phyloP scores from a whole-genome alignment of 371 early-diverging fungal species.

The Mortierella sp. region DNA sequence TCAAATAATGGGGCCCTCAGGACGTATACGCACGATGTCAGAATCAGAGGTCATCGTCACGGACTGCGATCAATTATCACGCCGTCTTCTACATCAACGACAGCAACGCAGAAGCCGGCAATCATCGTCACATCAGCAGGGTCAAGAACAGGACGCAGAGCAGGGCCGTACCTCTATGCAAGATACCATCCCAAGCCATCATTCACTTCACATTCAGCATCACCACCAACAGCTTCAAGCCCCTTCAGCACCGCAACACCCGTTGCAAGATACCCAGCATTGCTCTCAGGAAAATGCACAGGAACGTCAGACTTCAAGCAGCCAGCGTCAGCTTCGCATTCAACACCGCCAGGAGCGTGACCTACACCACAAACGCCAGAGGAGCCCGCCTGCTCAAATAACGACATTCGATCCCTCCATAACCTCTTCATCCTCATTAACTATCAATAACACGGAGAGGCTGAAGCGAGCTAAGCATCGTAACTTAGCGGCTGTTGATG shows the following conservation, averaged over 20 bases:
- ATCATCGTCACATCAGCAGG: constrained; percentile 17
- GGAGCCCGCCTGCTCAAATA: constrained; percentile 32
- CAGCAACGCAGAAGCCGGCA: constrained; percentile 9
- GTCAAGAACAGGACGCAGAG: constrained; percentile 5
- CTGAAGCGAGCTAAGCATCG: constrained; percentile 35
- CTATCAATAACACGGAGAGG: constrained; percentile 22
- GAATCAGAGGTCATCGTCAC: constrained; percentile 36
- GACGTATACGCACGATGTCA: constrained; percentile 38
- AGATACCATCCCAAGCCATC: neutral
- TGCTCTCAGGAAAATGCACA: neutral
- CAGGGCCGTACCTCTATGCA: constrained; percentile 2
- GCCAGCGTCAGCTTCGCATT: constrained; percentile 18
- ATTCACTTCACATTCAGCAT: constrained; percentile 19
- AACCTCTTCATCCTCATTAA: constrained; percentile 10
- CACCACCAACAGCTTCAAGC: constrained; percentile 10
- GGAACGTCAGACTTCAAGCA: neutral
- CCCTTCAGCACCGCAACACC: constrained; percentile 14
- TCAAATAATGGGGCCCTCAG: constrained; percentile 29
- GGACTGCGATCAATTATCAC: constrained; percentile 17
- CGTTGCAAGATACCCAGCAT: constrained; percentile 19
- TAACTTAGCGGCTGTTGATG: neutral
- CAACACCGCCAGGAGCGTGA: constrained; percentile 18
- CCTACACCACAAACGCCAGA: constrained; percentile 41
- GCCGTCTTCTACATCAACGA: constrained; percentile 15
- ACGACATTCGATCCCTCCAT: constrained; percentile 17